A percentile compares a stretch with the other conserved stretches of the same genome.
Evolutionary conservation across 2,329 filamentous ascomycete genomes (phyloP).

Genomic region (Teratosphaeria destructans): DNA sequence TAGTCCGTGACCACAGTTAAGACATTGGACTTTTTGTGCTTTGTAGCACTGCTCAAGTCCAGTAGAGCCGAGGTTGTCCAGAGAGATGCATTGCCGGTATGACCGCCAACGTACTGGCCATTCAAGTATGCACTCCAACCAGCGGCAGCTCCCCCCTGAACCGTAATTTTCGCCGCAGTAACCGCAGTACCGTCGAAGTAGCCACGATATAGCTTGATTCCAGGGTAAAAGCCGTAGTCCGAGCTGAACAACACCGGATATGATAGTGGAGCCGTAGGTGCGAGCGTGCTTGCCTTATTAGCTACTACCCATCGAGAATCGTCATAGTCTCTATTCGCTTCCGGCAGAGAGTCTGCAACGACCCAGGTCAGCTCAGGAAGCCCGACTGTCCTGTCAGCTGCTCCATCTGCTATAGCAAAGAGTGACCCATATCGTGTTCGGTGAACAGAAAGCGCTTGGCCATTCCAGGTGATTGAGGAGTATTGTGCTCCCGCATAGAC

Average conservation of each 20-base stretch:
- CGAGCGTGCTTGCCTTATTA: slow-evolving; percentile 27
- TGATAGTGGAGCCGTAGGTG: slow-evolving; percentile 27
- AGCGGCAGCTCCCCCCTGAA: slow-evolving; percentile 46
- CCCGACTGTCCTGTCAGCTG: slow-evolving; percentile 10
- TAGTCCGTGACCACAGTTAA: slow-evolving; percentile 49
- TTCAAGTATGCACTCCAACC: slow-evolving; percentile 51
- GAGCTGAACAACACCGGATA: slow-evolving; percentile 32
- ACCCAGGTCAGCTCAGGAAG: slow-evolving; percentile 40
- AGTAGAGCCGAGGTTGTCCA: slow-evolving; percentile 32
- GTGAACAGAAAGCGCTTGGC: slow-evolving; percentile 21
- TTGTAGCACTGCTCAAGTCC: slow-evolving; percentile 41
- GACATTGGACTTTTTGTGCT: slow-evolving; percentile 31
- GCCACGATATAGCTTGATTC: slow-evolving; percentile 32
- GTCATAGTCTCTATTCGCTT: slow-evolving; percentile 35
- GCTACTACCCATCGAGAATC: slow-evolving; percentile 35
- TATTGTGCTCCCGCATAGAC: slow-evolving; percentile 22
- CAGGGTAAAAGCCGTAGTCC: slow-evolving; percentile 33
- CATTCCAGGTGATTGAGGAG: slow-evolving; percentile 25
- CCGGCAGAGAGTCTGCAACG: slow-evolving; percentile 39
- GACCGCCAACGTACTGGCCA: slow-evolving; percentile 45
- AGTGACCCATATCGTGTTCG: slow-evolving; percentile 27
- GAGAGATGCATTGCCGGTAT: slow-evolving; percentile 39
- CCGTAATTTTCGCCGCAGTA: slow-evolving; percentile 39
- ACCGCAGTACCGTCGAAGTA: slow-evolving; percentile 26
- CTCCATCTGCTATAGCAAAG: slow-evolving; percentile 11